Conservation (phyloP, 345 rosid genomes). For the Eucalyptus erythrocorys region DNA sequence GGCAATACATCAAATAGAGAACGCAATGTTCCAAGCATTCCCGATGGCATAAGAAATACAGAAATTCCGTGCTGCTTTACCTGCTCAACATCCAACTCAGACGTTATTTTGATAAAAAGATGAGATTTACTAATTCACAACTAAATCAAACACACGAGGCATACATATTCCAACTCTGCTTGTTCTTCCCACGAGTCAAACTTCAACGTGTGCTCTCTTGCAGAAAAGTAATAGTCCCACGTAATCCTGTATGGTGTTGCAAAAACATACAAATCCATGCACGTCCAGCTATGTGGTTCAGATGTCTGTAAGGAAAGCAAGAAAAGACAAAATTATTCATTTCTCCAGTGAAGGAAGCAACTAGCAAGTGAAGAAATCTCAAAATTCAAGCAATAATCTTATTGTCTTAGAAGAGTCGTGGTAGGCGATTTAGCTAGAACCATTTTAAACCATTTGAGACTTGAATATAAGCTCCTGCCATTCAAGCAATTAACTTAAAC, state of each 20-base stretch:
- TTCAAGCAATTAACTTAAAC: not conserved
- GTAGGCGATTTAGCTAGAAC: not conserved
- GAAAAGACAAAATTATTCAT: not conserved
- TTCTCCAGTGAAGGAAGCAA: not conserved
- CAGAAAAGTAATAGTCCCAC: conserved; percentile 93
- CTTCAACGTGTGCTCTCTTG: conserved; percentile 66
- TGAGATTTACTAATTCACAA: not conserved
- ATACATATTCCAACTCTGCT: conserved; percentile 90
- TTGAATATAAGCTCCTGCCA: not conserved
- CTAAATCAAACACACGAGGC: not conserved
- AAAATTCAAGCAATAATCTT: not conserved
- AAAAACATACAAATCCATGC: conserved; percentile 95
- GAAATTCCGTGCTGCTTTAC: conserved; percentile 92
- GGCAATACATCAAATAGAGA: conserved; percentile 85
- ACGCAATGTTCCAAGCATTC: conserved; percentile 88
- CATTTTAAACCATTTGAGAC: not conserved
- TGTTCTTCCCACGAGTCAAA: conserved; percentile 87
- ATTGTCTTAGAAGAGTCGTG: not conserved
- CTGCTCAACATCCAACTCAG: conserved; percentile 23
- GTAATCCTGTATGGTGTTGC: conserved; percentile 95
- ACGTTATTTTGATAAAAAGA: not conserved
- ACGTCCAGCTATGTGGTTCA: conserved; percentile 85
- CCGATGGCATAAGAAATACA: conserved; percentile 94
- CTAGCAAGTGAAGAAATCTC: not conserved
- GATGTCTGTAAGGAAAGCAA: conserved; percentile 43